These are phyloP conservation scores for Flaveria robusta DNA, from an alignment of 129 eudicot genomes.

Conservation along the genomic window DNA sequence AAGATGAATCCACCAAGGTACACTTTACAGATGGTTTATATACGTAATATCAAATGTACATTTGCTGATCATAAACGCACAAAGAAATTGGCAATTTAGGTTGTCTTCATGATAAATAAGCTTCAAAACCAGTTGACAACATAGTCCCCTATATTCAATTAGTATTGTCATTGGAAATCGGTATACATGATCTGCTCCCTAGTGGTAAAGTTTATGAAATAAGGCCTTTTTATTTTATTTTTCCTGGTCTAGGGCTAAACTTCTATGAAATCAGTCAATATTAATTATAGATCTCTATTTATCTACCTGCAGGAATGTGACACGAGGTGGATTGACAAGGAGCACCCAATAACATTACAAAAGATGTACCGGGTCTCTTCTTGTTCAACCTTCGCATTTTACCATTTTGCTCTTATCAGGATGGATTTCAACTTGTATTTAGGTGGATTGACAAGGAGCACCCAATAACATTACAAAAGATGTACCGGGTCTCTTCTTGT, in stretches of 20 bases:
- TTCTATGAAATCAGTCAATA: constrained; percentile 4
- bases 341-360: constrained; percentile 57
- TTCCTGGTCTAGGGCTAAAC: not conserved
- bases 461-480: constrained; percentile 50
- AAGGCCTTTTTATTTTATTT: not conserved
- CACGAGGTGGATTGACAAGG: constrained; percentile 68
- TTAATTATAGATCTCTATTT: constrained; percentile 4
- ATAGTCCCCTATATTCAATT: too few relatives aligned
- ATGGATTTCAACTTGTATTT: constrained; percentile 19
- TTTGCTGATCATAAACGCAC: not conserved
- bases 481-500: constrained; percentile 1
- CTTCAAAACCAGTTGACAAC: too few relatives aligned
- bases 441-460: constrained; percentile 56
- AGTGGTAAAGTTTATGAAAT: not conserved
- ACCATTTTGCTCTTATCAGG: constrained; percentile 25
- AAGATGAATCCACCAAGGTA: constrained; percentile 77
- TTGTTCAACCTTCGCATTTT: constrained; percentile 17
- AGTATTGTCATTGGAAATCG: too few relatives aligned
- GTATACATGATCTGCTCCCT: not conserved
- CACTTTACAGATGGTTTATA: not conserved
- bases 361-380: not conserved
- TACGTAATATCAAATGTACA: not conserved
- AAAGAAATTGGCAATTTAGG: not conserved
- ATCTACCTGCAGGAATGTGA: constrained; percentile 47
- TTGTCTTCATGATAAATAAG: too few relatives aligned